These are phyloP conservation scores for Exophiala viscosa DNA, from an alignment of 2,329 filamentous ascomycete genomes.

Conservation along the genomic window DNA sequence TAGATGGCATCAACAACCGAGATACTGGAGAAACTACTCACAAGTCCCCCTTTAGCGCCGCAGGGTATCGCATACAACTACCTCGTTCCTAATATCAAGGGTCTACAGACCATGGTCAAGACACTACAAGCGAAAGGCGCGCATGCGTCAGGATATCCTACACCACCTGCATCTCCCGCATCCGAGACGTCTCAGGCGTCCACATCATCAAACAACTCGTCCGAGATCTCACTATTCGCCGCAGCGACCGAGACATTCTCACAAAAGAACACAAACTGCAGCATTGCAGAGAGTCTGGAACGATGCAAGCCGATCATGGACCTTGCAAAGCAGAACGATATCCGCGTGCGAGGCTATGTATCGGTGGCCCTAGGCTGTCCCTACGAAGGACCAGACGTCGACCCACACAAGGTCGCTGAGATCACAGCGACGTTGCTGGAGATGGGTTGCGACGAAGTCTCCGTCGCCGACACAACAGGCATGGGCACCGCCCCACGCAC, in stretches of 20 bases:
- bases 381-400: constrained; percentile 61
- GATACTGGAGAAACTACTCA: constrained; percentile 55
- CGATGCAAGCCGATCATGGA: constrained; percentile 57
- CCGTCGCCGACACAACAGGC: constrained; percentile 63
- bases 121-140: constrained; percentile 43
- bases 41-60: constrained; percentile 47
- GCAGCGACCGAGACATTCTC: constrained; percentile 64
- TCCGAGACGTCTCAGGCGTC: constrained; percentile 31
- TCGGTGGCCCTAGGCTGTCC: constrained; percentile 63
- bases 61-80: constrained; percentile 61
- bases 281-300: constrained; percentile 58
- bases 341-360: constrained; percentile 62
- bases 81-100: constrained; percentile 61
- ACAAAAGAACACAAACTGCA: constrained; percentile 64
- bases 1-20: constrained; percentile 64
- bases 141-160: constrained; percentile 32
- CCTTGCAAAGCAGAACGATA: constrained; percentile 52
- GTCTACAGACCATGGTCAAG: constrained; percentile 57
- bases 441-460: constrained; percentile 64
- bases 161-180: constrained; percentile 35
- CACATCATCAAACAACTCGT: constrained; percentile 35
- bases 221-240: constrained; percentile 61
- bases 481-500: constrained; percentile 64
- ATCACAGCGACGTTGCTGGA: constrained; percentile 59
- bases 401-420: constrained; percentile 58